Conservation (phyloP, 306 rosid genomes). For the Pyrus betulifolia region DNA sequence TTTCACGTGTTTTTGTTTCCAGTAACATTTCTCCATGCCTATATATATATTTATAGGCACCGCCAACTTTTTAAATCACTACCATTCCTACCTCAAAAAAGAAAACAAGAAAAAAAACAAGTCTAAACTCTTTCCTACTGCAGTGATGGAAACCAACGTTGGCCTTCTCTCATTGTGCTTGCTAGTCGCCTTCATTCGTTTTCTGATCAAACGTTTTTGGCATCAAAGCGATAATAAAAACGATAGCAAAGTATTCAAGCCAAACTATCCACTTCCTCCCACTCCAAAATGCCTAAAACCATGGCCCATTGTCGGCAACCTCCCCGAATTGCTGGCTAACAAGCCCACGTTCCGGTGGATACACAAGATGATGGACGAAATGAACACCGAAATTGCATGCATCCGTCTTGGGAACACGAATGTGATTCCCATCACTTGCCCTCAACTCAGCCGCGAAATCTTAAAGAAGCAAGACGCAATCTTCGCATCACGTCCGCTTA, state of each 20-base stretch:
- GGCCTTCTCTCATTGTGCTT: background rate
- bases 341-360: constrained; percentile 18
- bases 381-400: constrained; percentile 33
- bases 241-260: background rate
- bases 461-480: constrained; percentile 26
- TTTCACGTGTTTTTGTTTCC: no score
- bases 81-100: no score
- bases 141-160: background rate
- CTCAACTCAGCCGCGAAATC: constrained; percentile 22
- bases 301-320: background rate
- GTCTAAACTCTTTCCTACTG: background rate
- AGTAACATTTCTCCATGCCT: no score
- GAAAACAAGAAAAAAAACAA: no score
- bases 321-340: background rate
- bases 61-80: no score
- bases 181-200: background rate
- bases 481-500: constrained; percentile 29
- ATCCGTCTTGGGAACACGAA: constrained; percentile 28
- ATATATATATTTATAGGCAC: no score
- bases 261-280: background rate
- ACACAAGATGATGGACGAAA: constrained; percentile 20
- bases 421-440: constrained; percentile 20
- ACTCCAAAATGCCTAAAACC: background rate
- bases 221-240: background rate
- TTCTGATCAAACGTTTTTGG: background rate